A percentile compares a stretch with the other conserved stretches of the same genome.
These are phyloP conservation scores for Penicillium olsonii DNA, from an alignment of 2,329 filamentous ascomycete species.

Conservation along the genomic window DNA sequence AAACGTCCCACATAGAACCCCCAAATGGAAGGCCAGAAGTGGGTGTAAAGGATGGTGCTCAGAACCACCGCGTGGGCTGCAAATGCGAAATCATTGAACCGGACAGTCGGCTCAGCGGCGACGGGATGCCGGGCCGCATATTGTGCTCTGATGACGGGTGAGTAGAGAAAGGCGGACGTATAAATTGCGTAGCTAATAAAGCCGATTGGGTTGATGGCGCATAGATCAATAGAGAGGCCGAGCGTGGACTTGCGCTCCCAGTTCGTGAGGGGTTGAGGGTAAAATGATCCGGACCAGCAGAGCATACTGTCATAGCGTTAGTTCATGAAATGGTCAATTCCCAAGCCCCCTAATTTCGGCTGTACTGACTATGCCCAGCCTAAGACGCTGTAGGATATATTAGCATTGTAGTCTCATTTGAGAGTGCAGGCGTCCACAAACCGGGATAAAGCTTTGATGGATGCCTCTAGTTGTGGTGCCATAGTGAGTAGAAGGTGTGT, in stretches of 20 bases:
- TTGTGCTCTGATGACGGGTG: constrained; percentile 72
- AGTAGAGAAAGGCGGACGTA: constrained; percentile 75
- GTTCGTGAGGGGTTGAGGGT: constrained; percentile 86
- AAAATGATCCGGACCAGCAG: constrained; percentile 87
- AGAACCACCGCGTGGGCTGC: constrained; percentile 77
- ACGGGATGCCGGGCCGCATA: constrained; percentile 78
- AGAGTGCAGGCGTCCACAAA: constrained; percentile 23
- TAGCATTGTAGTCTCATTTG: constrained; percentile 19
- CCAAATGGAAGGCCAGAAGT: constrained; percentile 75
- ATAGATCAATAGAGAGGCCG: constrained; percentile 87
- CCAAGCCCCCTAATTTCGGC: neutral
- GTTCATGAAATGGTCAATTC: neutral
- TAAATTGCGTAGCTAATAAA: constrained; percentile 71
- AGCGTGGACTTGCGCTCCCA: constrained; percentile 72
- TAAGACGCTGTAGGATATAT: constrained; percentile 57
- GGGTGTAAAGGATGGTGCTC: constrained; percentile 71
- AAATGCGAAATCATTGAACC: constrained; percentile 87
- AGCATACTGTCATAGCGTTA: constrained; percentile 48
- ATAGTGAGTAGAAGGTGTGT: constrained; percentile 15
- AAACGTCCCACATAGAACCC: constrained; percentile 64
- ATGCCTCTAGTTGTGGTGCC: constrained; percentile 35
- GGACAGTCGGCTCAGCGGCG: constrained; percentile 77
- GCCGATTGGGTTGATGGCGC: constrained; percentile 66
- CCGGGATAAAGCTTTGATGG: constrained; percentile 46
- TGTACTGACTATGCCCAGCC: constrained; percentile 69